Evolutionary conservation across 176 grass and related monocot species (phyloP), one percentile per base, ranked within the genome.

Genomic region (Oryza glaberrima): DNA sequence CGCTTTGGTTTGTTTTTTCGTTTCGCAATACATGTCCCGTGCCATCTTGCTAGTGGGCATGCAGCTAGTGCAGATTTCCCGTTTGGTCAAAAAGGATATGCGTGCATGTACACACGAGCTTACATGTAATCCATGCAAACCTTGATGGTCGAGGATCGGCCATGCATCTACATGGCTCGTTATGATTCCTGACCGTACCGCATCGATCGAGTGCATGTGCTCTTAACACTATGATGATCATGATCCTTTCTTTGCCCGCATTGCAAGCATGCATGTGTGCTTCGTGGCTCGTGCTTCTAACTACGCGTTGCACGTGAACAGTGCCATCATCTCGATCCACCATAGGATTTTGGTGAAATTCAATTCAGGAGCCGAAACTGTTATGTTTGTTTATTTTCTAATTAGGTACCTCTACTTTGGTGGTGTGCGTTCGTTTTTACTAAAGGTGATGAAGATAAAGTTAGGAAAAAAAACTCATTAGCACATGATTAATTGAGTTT

Each of bases 41-140:
- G 52, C 52, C 35, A 5, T 61, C 28, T 34, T 26, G 20, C 20
- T 40, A 47, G 35, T 20, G 32, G 35, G 43, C 43, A 44, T 44
- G 17, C 54, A 58, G 54, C 54, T 8, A 22, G 58, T n/a, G 17
- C 51, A 22, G 11, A 10, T 46, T 72, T 75, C 35, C 32, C 48
- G 65, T 32, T 43, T 71, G 77, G 83, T 85, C 88, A 90, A 85
- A 90, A 86, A 81, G 72, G 11, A 36, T 70, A 36, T 70, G 36
- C 79, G 48, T 63, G 25, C 58, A 63, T 63, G 20, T 23, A 63
- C 58, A 63, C 56, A 65, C 19, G 72, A 51, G 65, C 66, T 74
- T 12, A 25, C 82, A 80, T 84, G 76, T 46, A 56, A 70, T 71
- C 47, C 48, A 88, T 75, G 49, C 48, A 81, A 72, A 64, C n/a